A percentile compares a stretch with the other conserved stretches of the same genome.
phyloP scores from a whole-genome alignment of 306 rosid genomes.

The Rosa multiflora region DNA sequence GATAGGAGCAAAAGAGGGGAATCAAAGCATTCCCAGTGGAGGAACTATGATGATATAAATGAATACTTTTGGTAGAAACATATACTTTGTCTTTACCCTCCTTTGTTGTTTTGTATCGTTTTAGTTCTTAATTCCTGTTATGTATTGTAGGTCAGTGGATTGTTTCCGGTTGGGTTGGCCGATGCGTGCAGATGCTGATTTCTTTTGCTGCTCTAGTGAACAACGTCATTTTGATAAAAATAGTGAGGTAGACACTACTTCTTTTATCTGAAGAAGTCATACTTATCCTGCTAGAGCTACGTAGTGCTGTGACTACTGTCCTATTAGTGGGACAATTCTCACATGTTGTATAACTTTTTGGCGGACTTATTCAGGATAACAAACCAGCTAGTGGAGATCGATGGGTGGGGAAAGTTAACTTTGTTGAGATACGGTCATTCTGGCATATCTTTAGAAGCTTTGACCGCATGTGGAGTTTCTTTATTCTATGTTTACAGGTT shows the following conservation, averaged over 20 bases:
- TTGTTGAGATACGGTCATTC: constrained; percentile 94
- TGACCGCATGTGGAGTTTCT: constrained; percentile 98
- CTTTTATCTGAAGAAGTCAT: background rate
- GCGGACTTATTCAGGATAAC: constrained; percentile 51
- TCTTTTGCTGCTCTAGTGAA: constrained; percentile 56
- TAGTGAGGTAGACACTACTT: constrained; percentile 52
- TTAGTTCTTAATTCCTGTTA: constrained; percentile 23
- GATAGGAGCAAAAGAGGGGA: constrained; percentile 69
- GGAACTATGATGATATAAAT: constrained; percentile 95
- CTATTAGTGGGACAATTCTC: background rate
- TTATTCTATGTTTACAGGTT: constrained; percentile 90
- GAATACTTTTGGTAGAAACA: constrained; percentile 84
- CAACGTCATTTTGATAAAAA: constrained; percentile 40
- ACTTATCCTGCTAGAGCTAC: constrained; percentile 7
- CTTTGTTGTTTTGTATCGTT: background rate
- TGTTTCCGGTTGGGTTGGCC: constrained; percentile 99
- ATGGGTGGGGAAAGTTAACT: constrained; percentile 95
- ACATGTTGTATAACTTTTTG: background rate
- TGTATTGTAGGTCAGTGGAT: constrained; percentile 77
- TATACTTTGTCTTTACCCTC: background rate
- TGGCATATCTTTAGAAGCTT: constrained; percentile 98
- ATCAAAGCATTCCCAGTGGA: constrained; percentile 99
- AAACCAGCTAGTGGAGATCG: constrained; percentile 55
- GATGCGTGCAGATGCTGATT: constrained; percentile 97
- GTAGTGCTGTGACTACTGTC: background rate